These are phyloP conservation scores for Petunia axillaris DNA, from an alignment of 257 asterid genomes.

Conservation along the genomic window DNA sequence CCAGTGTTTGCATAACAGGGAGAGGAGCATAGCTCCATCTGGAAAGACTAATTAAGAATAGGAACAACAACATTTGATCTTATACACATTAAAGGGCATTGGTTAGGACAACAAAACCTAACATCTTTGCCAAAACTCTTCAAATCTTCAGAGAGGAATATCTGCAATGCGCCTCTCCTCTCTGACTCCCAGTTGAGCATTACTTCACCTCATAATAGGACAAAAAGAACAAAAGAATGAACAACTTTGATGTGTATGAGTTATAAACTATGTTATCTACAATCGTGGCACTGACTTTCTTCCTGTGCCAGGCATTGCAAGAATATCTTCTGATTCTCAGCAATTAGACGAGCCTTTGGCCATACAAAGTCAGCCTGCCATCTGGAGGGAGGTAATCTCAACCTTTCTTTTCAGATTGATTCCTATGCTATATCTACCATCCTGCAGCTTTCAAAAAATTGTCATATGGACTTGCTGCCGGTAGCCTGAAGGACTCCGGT, in stretches of 20 bases:
- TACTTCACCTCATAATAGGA: constrained; percentile 19
- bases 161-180: constrained; percentile 31
- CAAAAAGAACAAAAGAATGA: constrained; percentile 34
- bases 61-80: neutral
- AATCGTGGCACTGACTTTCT: constrained; percentile 8
- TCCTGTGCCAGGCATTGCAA: constrained; percentile 5
- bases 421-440: constrained; percentile 45
- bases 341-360: neutral
- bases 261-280: constrained; percentile 30
- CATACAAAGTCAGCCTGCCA: neutral
- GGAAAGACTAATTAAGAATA: neutral
- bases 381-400: constrained; percentile 22
- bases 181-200: constrained; percentile 24
- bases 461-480: constrained; percentile 83
- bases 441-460: constrained; percentile 92
- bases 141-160: constrained; percentile 32
- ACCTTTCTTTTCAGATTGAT: neutral
- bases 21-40: constrained; percentile 7
- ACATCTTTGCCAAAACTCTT: constrained; percentile 28
- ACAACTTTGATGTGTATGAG: constrained; percentile 32
- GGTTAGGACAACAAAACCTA: constrained; percentile 20
- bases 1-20: constrained; percentile 14
- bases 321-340: constrained; percentile 12
- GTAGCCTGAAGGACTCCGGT: constrained; percentile 65
- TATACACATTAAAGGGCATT: constrained; percentile 21